Evolutionary conservation across 1,284 basidiomycete genomes (phyloP), one percentile per base, ranked within the genome.

Genomic region (Xerocomus nothofagi): DNA sequence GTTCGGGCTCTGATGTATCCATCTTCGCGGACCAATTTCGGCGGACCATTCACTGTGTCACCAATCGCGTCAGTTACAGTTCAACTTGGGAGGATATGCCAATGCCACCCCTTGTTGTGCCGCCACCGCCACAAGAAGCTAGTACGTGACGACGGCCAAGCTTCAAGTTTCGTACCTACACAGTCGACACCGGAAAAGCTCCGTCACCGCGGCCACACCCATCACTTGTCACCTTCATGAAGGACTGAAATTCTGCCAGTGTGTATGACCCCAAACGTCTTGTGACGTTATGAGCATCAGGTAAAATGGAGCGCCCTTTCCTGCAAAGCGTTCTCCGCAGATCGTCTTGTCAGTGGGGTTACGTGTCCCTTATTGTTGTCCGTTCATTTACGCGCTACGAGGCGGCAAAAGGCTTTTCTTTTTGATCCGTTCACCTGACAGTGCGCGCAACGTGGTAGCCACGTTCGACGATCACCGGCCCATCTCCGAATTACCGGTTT

Each of bases 11-110:
- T 30, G 52, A 53, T 32, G 17, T 17, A 18, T 47, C 40, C 29
- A 36, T 42, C 42, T 60, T 56, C 46, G 56, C 49, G 41, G 47
- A 41, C 47, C 23, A 24, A 41, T 47, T 21, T 47, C 39, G 47
- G 46, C 31, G 49, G 36, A 43, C 37, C 15, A 26, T 33, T 48
- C 29, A 37, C 30, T 43, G 32, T 38, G 39, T 37, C 17, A 38
- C 36, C 23, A n/a, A 20, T 27, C 17, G 31, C 14, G 37, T 40
- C 38, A 32, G 38, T 29, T 46, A 39, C 24, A 8, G 38, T 24
- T 56, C 26, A 24, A 17, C 20, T 33, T 27, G n/a, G 20, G 23
- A 38, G 30, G 20, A 1, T n/a, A 24, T 11, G 31, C 15, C 20
- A 32, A 29, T 41, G 45, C 23, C 20, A 37, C 39, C n/a, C 34